Base-by-base conservation (phyloP, 225 moss, liverwort and hornwort genomes). In the Sphagnum contortum region DNA sequence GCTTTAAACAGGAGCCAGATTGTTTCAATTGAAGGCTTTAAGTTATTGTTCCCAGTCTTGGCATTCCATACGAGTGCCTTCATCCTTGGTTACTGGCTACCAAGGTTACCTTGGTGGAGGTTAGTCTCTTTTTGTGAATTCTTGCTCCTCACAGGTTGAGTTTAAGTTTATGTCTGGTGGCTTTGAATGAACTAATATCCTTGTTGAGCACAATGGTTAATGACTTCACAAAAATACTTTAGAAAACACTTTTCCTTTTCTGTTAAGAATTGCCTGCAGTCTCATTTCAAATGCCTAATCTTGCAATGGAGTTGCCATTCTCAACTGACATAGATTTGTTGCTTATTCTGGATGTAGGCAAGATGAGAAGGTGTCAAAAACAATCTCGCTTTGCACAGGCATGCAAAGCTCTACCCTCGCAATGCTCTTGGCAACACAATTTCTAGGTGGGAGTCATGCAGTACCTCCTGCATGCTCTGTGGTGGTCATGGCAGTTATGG, bases 361-460 rank as follows among this genome's bases (percentile, higher is more conserved):
- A 81, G 78, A 79, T 51, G 82, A 93, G 75, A 98, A 88, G 63
- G 89, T 87, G 46, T 84, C 91, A 12, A 79, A 80, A 65, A 98
- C 98, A 12, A 84, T 98, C 48, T 80, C 89, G 50, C 68, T 98
- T n/a, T 93, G 93, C 65, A 91, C 93, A 13, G 98, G 98, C 55
- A 98, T 98, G 98, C 98, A 98, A 73, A 98, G 98, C 61, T 98
- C 98, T 12, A 98, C 98, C 0, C 79, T 98, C 54, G 98, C 98
- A 12, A 98, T 98, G 98, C 91, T 98, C 29, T 77, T 98, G 69
- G 93, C 98, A 9, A 83, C 98, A 44, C 98, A 98, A 73, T 98
- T 98, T 81, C 77, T 98, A 11, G 93, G 98, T 62, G 87, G 81
- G 50, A 93, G 89, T 70, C 87, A 98, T 64, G 89, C 98, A 2